phyloP scores from a whole-genome alignment of 2,329 filamentous ascomycete species.

The Botrytis fragariae region DNA sequence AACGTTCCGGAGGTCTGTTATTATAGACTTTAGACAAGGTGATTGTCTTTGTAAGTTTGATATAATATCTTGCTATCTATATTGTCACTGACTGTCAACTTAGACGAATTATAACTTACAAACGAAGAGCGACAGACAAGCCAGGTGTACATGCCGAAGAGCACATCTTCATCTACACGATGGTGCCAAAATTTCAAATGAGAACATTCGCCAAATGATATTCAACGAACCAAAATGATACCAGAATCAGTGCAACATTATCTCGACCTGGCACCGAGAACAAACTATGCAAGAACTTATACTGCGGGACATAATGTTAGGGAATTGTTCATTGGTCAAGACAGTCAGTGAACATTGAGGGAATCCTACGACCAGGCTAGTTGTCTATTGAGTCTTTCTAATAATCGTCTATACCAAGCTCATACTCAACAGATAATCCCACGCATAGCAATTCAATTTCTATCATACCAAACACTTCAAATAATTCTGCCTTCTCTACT shows the following conservation, averaged over 20 bases:
- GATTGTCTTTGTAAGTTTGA: neutral
- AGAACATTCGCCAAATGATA: neutral
- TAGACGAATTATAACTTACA: neutral
- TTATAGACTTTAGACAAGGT: rapidly evolving
- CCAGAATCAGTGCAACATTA: neutral
- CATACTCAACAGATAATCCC: too few species aligned
- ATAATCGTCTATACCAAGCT: too few species aligned
- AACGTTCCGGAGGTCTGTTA: neutral
- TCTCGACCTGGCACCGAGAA: neutral
- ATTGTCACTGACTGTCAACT: neutral
- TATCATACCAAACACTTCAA: too few species aligned
- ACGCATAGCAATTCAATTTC: too few species aligned
- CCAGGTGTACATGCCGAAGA: neutral
- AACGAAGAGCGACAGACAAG: neutral
- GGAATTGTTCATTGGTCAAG: too few species aligned
- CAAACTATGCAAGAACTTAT: neutral
- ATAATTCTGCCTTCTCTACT: too few species aligned
- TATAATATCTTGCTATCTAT: neutral
- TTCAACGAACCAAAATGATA: neutral
- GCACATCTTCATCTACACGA: neutral
- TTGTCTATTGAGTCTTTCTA: too few species aligned
- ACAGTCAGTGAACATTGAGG: too few species aligned
- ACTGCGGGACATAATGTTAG: neutral
- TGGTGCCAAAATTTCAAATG: too few species aligned
- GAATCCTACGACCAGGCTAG: too few species aligned